A percentile compares a stretch with the other conserved stretches of the same genome.
These are phyloP conservation scores for Phalaenopsis aphrodite DNA, from an alignment of 106 monocot species.

Conservation along the genomic window DNA sequence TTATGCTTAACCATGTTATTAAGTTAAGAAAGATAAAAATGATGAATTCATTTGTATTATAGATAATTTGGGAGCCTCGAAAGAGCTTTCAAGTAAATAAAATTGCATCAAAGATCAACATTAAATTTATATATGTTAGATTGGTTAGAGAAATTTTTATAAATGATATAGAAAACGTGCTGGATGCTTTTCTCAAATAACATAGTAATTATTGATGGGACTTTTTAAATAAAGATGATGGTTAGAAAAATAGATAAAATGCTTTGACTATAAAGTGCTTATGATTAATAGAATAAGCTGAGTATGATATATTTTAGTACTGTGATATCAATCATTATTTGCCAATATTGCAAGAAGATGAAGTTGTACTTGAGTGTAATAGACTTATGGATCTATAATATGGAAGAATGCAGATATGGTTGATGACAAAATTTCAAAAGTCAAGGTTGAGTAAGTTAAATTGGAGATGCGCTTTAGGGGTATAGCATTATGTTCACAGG, in stretches of 20 bases:
- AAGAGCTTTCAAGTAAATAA: neutral
- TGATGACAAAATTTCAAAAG: neutral
- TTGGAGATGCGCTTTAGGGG: neutral
- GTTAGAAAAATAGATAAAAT: neutral
- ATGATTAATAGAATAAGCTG: neutral
- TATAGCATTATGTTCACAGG: neutral
- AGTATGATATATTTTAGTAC: neutral
- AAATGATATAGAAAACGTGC: neutral
- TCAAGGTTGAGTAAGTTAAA: neutral
- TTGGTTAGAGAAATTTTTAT: neutral
- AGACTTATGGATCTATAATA: no score
- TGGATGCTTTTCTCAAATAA: no score
- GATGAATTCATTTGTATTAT: neutral
- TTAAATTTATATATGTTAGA: no score
- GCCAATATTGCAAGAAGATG: neutral
- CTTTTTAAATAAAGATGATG: no score
- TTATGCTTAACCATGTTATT: no score
- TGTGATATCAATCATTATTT: neutral
- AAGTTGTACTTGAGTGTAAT: neutral
- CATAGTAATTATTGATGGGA: no score
- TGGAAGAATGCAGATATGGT: neutral
- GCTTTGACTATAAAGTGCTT: neutral
- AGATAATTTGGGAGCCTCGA: neutral
- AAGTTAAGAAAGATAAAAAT: neutral
- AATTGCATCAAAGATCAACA: neutral